These are phyloP conservation scores for Maudiozyma pseudohumilis DNA, from an alignment of 805 yeast genomes.

Conservation along the genomic window DNA sequence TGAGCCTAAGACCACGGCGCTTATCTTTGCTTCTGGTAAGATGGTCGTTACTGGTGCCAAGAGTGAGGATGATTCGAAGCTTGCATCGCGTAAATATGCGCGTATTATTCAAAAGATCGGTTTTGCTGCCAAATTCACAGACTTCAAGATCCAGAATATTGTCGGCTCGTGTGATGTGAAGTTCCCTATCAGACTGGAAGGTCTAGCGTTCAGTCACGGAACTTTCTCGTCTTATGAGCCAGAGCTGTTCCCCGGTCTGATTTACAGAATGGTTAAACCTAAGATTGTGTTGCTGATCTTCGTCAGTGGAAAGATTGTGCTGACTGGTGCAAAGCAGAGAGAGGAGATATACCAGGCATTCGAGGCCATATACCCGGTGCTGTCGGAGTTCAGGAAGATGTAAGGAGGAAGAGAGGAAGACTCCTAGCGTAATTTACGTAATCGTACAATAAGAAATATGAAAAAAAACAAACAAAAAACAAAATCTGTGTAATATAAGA, in stretches of 20 bases:
- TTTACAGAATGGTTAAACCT: constrained; percentile 98
- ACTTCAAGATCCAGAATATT: constrained; percentile 94
- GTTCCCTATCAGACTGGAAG: constrained; percentile 94
- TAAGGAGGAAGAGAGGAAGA: too few species aligned
- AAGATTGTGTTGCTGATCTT: constrained; percentile 91
- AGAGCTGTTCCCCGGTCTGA: constrained; percentile 93
- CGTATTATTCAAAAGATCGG: constrained; percentile 97
- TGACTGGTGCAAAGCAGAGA: constrained; percentile 98
- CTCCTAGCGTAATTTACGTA: too few species aligned
- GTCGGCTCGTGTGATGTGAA: constrained; percentile 98
- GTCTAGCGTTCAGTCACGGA: constrained; percentile 95
- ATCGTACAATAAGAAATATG: too few species aligned
- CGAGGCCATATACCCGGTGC: constrained; percentile 95
- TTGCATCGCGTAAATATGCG: constrained; percentile 95
- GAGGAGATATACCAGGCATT: constrained; percentile 97
- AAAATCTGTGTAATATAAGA: too few species aligned
- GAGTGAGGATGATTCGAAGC: constrained; percentile 95
- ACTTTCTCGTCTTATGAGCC: constrained; percentile 98
- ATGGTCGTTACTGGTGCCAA: constrained; percentile 99
- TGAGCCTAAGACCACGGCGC: constrained; percentile 96
- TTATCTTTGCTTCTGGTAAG: constrained; percentile 96
- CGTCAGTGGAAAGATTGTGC: constrained; percentile 93
- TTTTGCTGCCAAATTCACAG: constrained; percentile 94
- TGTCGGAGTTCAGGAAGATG: constrained; percentile 89
- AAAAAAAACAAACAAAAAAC: too few species aligned